phyloP scores from a whole-genome alignment of 257 asterid genomes.

The Solanum etuberosum region DNA sequence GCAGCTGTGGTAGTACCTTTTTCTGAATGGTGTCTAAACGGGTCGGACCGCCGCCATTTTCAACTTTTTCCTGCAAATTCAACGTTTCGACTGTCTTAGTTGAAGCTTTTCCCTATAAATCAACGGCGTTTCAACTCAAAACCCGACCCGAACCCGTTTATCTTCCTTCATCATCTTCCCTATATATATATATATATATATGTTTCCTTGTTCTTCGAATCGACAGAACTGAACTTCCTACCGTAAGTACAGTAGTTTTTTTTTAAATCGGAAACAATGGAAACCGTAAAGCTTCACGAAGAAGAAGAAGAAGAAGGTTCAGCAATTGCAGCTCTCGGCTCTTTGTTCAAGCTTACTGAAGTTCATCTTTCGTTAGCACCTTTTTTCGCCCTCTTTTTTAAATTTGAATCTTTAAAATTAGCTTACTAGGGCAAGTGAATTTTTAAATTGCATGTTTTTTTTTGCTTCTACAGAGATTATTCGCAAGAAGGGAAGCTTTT shows the following conservation, averaged over 20 bases:
- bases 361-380: constrained; percentile 49
- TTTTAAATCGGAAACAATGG: background rate
- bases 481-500: constrained; percentile 16
- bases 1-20: background rate
- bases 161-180: background rate
- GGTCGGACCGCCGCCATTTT: background rate
- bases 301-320: constrained; percentile 24
- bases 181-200: no score
- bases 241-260: background rate
- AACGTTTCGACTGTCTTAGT: background rate
- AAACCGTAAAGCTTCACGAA: background rate
- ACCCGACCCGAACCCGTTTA: background rate
- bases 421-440: background rate
- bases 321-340: constrained; percentile 54
- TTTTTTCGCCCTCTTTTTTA: background rate
- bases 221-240: background rate
- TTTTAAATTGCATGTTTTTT: background rate
- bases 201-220: background rate
- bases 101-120: background rate
- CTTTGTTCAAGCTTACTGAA: constrained; percentile 62
- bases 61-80: background rate
- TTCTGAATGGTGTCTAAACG: background rate
- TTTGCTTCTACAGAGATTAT: constrained; percentile 40
- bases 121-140: background rate
- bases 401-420: background rate